These are phyloP conservation scores for Fraxinus greggii DNA, from an alignment of 305 asterid species.

Conservation along the genomic window DNA sequence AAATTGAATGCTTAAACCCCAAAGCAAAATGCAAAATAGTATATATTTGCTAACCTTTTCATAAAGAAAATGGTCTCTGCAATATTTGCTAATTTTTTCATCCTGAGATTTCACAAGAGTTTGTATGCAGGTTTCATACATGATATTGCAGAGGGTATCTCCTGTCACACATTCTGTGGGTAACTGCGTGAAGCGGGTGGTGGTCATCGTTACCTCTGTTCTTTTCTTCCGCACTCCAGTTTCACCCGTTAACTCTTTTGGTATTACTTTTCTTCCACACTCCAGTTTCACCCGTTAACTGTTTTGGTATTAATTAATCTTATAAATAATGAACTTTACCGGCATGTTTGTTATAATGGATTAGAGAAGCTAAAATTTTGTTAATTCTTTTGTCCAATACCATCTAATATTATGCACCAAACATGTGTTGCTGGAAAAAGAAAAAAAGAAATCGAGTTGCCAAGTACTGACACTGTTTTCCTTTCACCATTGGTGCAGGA, in stretches of 20 bases:
- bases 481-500: conserved; percentile 40
- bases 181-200: conserved; percentile 93
- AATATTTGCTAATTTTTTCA: background rate
- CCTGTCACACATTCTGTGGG: conserved; percentile 95
- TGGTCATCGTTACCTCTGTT: conserved; percentile 80
- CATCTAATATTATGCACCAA: background rate
- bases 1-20: background rate
- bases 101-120: conserved; percentile 7
- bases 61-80: background rate
- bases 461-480: background rate
- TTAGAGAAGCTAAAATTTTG: background rate
- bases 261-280: conserved; percentile 41
- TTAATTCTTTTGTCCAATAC: background rate
- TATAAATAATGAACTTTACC: background rate
- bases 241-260: conserved; percentile 62
- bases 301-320: conserved; percentile 47
- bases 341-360: background rate
- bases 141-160: conserved; percentile 86
- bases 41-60: background rate
- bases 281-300: conserved; percentile 70
- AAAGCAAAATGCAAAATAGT: background rate
- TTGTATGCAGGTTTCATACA: conserved; percentile 76
- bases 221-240: conserved; percentile 88
- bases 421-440: background rate
- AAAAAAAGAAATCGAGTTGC: background rate